Base-by-base conservation (phyloP, 176 grass and related monocot genomes). In the Phyllostachys edulis region DNA sequence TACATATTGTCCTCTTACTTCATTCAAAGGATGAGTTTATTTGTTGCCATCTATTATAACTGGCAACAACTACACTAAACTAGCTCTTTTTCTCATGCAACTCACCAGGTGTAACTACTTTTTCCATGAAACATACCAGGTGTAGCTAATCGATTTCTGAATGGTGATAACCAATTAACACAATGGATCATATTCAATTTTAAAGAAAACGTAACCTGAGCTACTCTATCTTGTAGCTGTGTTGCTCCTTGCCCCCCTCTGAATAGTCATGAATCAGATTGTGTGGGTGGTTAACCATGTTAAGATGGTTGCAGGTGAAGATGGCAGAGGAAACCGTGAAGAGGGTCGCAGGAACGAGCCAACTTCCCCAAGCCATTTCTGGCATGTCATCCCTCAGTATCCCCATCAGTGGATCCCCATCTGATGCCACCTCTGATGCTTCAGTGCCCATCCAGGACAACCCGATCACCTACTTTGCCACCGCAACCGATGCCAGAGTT, bases 251-350 rank as follows among this genome's bases (percentile, higher is more conserved):
- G 73, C 10, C 17, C 71, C 45, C 50, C 2, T 38, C 73, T n/a
- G 4, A 29, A 72, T 51, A 23, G 12, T 0, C 34, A 56, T 76
- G 50, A 75, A 38, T 27, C 50, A 52, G 4, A 18, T 9, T 51
- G 7, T 65, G 26, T 68, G 6, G 41, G 8, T 56, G 24, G 9
- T 32, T 84, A 77, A 89, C 37, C 37, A 79, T 73, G 10, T 81
- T 5, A 17, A 75, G 32, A 55, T 76, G 2, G 20, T 36, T 92
- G 72, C 61, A 97, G 94, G 86, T 92, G 75, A 94, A 91, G 64
- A 92, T 97, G 90, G 90, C 88, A 21, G 89, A 95, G 81, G 87
- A 95, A 32, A 77, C 75, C 5, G 70, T 98, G 46, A 92, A 90
- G 69, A 92, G 88, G 54, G 15, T 90, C 15, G 86, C 65, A 6